Evolutionary conservation across 75 land plant genomes (phyloP), one percentile per base, ranked within the genome.

Genomic region (Isoetes taiwanensis): DNA sequence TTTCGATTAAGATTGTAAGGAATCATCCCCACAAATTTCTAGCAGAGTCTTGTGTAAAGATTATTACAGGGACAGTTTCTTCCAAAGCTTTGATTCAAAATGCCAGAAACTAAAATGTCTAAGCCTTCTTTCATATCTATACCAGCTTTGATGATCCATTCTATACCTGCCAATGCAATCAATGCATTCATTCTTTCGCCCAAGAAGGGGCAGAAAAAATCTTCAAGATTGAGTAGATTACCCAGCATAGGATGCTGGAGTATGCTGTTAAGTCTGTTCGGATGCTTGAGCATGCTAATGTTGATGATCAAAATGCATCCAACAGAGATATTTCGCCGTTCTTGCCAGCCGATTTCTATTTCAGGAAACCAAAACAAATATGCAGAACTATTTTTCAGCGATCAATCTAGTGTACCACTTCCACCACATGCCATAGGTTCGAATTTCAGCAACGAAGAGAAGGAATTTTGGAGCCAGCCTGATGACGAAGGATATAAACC

Each of bases 401-500:
- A 2, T 52, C 2, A 9, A 20, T 28, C 21, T 14, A n/a, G 52
- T 52, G 27, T 26, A 12, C 56, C 67, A 0, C 52, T 66, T 17
- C 31, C 54, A 23, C 43, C 37, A 5, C 62, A 56, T 32, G 21
- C 31, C 1, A 6, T 61, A 41, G 29, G 6, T 5, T n/a, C 30
- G 30, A 58, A 43, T 41, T 2, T 66, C 30, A 73, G 66, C 2
- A 67, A 56, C 14, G 54, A 53, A 40, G 85, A 85, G 60, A 56
- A 20, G n/a, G 66, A 64, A 56, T 90, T 90, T 35, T 90, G 96
- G 96, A 43, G 32, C 58, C 86, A 90, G 71, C 86, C 91, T 5
- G 81, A 80, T 31, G 75, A 72, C 20, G 32, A 62, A 41, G 93
- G 96, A 23, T 85, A 69, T 61, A 43, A 63, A 58, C 78, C 80